Conservation (phyloP, 805 yeast genomes). For the Candida insectorum region DNA sequence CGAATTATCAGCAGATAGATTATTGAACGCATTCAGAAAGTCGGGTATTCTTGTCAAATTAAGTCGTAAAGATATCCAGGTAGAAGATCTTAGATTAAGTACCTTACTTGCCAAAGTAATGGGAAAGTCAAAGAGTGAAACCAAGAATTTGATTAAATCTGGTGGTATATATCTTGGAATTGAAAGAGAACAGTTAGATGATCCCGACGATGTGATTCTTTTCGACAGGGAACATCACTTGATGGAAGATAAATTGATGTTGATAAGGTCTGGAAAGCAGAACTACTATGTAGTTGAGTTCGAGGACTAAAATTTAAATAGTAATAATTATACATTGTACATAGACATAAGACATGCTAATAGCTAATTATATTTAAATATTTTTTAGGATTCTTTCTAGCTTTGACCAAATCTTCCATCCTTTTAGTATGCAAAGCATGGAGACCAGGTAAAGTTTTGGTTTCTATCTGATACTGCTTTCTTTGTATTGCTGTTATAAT, state of each 20-base stretch:
- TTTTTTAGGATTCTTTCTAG: too few species aligned
- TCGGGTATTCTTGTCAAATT: conserved; percentile 53
- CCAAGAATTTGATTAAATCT: conserved; percentile 55
- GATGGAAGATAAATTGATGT: conserved; percentile 56
- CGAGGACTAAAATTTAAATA: too few species aligned
- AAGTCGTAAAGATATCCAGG: conserved; percentile 27
- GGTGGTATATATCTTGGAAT: conserved; percentile 77
- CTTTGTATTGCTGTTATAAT: too few species aligned
- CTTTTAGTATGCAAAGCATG: too few species aligned
- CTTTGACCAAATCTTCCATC: too few species aligned
- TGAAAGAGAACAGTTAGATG: conserved; percentile 48
- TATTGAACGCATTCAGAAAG: conserved; percentile 52
- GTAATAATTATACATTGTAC: too few species aligned
- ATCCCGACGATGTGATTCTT: conserved; percentile 48
- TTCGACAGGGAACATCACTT: conserved; percentile 45
- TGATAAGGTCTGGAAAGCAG: conserved; percentile 74
- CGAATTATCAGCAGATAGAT: conserved; percentile 42
- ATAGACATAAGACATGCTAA: too few species aligned
- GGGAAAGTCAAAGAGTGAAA: conserved; percentile 53
- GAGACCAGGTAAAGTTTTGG: too few species aligned
- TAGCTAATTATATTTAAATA: too few species aligned
- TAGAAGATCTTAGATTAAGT: conserved; percentile 45
- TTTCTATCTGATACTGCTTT: too few species aligned
- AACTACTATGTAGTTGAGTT: conserved; percentile 60
- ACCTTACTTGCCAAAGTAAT: conserved; percentile 48